These are phyloP conservation scores for Platanthera guangdongensis DNA, from an alignment of 106 monocot species.

Conservation along the genomic window DNA sequence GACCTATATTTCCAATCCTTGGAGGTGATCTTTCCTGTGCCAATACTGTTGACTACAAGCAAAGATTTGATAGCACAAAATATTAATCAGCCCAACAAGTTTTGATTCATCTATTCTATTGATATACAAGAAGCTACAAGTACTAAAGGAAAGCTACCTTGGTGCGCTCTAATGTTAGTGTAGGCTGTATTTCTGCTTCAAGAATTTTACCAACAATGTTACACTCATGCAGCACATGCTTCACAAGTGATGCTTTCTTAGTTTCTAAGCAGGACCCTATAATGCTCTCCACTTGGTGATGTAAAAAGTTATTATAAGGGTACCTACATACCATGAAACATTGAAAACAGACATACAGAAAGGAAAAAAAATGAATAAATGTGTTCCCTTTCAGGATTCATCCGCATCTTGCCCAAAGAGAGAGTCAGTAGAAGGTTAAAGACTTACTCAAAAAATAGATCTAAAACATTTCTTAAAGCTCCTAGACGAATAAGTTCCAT, in stretches of 20 bases:
- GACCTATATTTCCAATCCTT: conserved; percentile 78
- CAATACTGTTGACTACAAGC: conserved; percentile 53
- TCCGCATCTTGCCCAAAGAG: neutral
- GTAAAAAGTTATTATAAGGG: conserved; percentile 93
- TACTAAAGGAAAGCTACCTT: conserved; percentile 29
- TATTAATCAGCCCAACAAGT: neutral
- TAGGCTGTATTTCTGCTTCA: conserved; percentile 53
- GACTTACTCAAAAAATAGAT: conserved; percentile 97
- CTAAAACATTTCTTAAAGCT: conserved; percentile 47
- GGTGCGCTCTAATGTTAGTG: conserved; percentile 31
- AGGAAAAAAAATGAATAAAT: neutral
- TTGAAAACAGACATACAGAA: neutral
- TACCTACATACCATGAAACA: conserved; percentile 43
- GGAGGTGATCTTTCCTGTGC: conserved; percentile 49
- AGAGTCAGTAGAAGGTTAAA: neutral
- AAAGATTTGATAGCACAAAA: neutral
- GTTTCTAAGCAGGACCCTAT: conserved; percentile 81
- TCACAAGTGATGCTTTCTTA: conserved; percentile 47
- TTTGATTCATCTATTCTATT: neutral
- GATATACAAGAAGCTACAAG: conserved; percentile 2
- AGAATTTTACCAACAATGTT: conserved; percentile 72
- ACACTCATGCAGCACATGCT: conserved; percentile 76
- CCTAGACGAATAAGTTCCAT: conserved; percentile 50
- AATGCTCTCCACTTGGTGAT: conserved; percentile 85
- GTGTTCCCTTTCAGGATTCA: neutral